These are phyloP conservation scores for Geranium rotundifolium DNA, from an alignment of 345 rosid species.

Conservation along the genomic window DNA sequence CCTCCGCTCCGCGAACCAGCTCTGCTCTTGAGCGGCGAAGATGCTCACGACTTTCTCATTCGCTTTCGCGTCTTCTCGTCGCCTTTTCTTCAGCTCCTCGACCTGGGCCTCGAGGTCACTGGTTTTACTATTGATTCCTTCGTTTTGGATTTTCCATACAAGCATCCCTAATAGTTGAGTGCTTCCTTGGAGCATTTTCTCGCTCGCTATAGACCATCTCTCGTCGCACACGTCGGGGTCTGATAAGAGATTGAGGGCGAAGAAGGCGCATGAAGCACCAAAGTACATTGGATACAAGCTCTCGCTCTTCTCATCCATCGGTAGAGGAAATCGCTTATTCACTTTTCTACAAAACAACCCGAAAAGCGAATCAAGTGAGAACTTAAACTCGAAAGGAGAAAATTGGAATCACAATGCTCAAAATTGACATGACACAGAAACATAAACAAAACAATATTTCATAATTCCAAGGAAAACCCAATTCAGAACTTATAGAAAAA, in stretches of 20 bases:
- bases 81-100: conserved; percentile 43
- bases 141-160: conserved; percentile 55
- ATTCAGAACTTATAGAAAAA: conserved; percentile 17
- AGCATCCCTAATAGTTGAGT: conserved; percentile 60
- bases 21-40: conserved; percentile 75
- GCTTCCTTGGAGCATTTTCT: conserved; percentile 51
- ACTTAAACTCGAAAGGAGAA: too few relatives aligned
- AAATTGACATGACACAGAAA: too few relatives aligned
- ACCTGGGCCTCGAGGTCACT: conserved; percentile 42
- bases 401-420: too few relatives aligned
- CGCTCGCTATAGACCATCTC: conserved; percentile 41
- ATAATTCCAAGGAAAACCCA: conserved; percentile 4
- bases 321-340: conserved; percentile 11
- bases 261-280: conserved; percentile 60
- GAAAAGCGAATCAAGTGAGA: too few relatives aligned
- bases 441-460: background rate
- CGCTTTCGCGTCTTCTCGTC: conserved; percentile 77
- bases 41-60: conserved; percentile 89
- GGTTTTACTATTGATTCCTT: conserved; percentile 16
- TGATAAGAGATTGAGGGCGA: conserved; percentile 36
- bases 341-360: conserved; percentile 15
- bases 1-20: conserved; percentile 67
- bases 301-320: conserved; percentile 37
- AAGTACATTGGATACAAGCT: conserved; percentile 44
- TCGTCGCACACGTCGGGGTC: conserved; percentile 31